Percentiles rank a stretch among this genome's conserved stretches.
Evolutionary conservation across 73 alveolate genomes (phyloP).

Genomic region (Tetrahymena malaccensis): DNA sequence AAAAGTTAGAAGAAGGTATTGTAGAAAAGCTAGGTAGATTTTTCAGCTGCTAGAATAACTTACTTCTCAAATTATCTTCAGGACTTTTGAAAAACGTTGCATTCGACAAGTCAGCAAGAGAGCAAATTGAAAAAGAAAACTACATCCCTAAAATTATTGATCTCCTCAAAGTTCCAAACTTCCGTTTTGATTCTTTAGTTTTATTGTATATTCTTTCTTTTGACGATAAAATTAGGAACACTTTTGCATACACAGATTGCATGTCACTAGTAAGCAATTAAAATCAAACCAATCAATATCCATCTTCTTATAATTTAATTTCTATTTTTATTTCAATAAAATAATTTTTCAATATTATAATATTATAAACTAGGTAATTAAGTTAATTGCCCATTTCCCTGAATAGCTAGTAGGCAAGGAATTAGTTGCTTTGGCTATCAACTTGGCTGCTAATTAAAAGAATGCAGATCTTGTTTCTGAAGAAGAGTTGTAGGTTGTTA

Average conservation of each 20-base stretch:
- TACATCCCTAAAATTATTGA: conserved; percentile 84
- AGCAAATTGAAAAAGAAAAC: conserved; percentile 75
- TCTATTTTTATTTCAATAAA: too few relatives aligned
- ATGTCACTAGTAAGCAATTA: conserved; percentile 68
- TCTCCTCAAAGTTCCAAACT: conserved; percentile 82
- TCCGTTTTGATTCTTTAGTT: conserved; percentile 78
- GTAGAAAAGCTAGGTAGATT: conserved; percentile 83
- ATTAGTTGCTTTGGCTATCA: conserved; percentile 87
- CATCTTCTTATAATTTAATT: too few relatives aligned
- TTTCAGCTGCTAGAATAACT: conserved; percentile 72
- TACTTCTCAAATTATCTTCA: conserved; percentile 59
- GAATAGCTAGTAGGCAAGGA: conserved; percentile 93
- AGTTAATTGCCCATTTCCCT: conserved; percentile 92
- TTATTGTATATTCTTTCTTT: conserved; percentile 79
- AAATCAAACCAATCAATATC: background rate
- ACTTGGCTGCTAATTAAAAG: conserved; percentile 79
- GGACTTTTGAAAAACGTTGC: conserved; percentile 83
- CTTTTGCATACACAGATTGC: conserved; percentile 93
- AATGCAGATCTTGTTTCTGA: conserved; percentile 93
- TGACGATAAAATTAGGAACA: conserved; percentile 89
- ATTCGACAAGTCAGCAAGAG: conserved; percentile 82
- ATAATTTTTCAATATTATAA: too few relatives aligned
- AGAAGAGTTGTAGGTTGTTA: conserved; percentile 77
- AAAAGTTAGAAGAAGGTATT: conserved; percentile 62
- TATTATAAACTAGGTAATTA: background rate